Evolutionary conservation across 495 filamentous ascomycete species (phyloP), one percentile per base, ranked within the genome.

Genomic region (Penicillium mononematosum): DNA sequence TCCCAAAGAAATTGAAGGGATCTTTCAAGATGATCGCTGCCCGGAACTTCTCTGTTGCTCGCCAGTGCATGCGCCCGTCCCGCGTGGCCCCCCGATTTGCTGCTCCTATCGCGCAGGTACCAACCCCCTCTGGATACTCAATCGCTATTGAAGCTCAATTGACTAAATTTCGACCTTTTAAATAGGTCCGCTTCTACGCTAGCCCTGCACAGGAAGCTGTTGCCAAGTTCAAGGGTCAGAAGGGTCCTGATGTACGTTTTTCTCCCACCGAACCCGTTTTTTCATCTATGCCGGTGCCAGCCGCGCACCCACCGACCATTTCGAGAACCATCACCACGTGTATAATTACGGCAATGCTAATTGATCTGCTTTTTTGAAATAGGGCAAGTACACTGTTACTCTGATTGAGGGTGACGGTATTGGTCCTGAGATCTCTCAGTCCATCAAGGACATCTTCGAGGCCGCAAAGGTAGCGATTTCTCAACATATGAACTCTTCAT

Each of bases 341-440:
- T 31, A 38, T 44, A 24, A 58, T 38, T 34, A 50, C 60, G 25
- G 55, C 34, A 22, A 56, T 60, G 46, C 57, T 62, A 41, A 67
- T 48, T 44, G 7, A 47, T 45, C 55, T 48, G 31, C 3, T 56
- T 59, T 49, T 45, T 27, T 45, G 1, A 16, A 34, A 52, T 67
- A 97, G 93, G 94, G 93, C 67, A 90, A 90, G 74, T 98, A 88
- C 83, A 90, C 87, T 43, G 93, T 98, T 66, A 94, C 91, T 65
- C 81, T 98, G 73, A 98, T 98, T 62, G 94, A 98, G 80, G 94
- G 94, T 78, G 94, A 98, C 68, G 94, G 94, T 72, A 98, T 98
- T 70, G 94, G 94, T 57, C 93, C 93, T 54, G 92, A 98, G 77
- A 98, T 98, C 68, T 86, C 94, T 60, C 90, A 95, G 75, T 92